Evolutionary conservation across 306 rosid genomes (phyloP).

Genomic region (Citrullus colocynthis): DNA sequence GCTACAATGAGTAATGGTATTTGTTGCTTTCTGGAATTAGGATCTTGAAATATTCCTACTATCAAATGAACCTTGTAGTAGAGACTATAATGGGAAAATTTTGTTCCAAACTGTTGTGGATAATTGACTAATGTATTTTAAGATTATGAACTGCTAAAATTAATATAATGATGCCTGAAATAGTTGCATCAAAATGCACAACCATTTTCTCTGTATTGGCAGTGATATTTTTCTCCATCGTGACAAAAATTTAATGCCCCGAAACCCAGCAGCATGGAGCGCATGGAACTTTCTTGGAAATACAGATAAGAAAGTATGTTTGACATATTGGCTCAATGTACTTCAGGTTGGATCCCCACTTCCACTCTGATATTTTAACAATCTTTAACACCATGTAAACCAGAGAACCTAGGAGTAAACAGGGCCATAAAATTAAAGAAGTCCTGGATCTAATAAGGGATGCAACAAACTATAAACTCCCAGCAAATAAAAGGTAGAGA

Average conservation of each 20-base stretch:
- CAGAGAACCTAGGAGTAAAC: not conserved
- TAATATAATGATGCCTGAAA: slow-evolving; percentile 3
- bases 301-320: slow-evolving; percentile 43
- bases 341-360: slow-evolving; percentile 57
- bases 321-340: slow-evolving; percentile 89
- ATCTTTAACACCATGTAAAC: not conserved
- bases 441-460: not conserved
- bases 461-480: not conserved
- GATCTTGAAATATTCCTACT: not conserved
- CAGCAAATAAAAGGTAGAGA: too few species aligned
- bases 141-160: not conserved
- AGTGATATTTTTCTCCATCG: slow-evolving; percentile 91
- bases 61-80: not conserved
- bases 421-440: not conserved
- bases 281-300: slow-evolving; percentile 92
- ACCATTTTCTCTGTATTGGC: slow-evolving; percentile 41
- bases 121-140: not conserved
- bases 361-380: not conserved
- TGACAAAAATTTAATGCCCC: slow-evolving; percentile 81
- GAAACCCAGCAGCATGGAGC: slow-evolving; percentile 90
- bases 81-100: not conserved
- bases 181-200: slow-evolving; percentile 20
- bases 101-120: not conserved
- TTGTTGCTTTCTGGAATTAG: not conserved
- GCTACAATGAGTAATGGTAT: not conserved